Evolutionary conservation across 2,329 filamentous ascomycete genomes (phyloP).

Genomic region (Nemania sp.): DNA sequence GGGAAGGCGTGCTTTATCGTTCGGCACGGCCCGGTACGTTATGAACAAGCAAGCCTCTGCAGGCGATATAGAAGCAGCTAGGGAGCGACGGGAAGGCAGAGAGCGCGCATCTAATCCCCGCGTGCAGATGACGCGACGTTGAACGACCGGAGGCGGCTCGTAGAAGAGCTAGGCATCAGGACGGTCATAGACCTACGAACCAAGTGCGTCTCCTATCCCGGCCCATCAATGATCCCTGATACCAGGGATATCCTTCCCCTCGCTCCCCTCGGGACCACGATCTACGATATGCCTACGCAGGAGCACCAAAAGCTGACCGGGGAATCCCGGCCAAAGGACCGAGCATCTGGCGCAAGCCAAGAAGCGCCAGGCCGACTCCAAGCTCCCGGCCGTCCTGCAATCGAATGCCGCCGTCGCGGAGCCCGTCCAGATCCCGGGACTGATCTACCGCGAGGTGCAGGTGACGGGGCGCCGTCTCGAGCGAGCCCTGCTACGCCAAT

Average conservation of each 20-base stretch:
- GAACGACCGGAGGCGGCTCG: conserved; percentile 64
- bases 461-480: conserved; percentile 77
- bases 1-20: conserved; percentile 68
- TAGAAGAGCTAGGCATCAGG: conserved; percentile 64
- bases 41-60: background rate
- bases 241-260: background rate
- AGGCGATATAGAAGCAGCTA: background rate
- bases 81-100: background rate
- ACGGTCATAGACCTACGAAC: conserved; percentile 82
- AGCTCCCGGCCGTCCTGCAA: conserved; percentile 49
- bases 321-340: conserved; percentile 54
- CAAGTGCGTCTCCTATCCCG: conserved; percentile 52
- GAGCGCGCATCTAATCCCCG: conserved; percentile 1
- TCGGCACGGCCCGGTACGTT: conserved; percentile 64
- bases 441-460: conserved; percentile 69
- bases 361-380: conserved; percentile 58
- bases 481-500: conserved; percentile 65
- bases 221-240: background rate
- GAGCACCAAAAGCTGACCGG: background rate
- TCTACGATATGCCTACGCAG: too few species aligned
- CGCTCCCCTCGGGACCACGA: too few species aligned
- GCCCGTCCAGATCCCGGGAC: conserved; percentile 64
- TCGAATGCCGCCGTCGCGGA: conserved; percentile 57
- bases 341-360: conserved; percentile 72
- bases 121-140: conserved; percentile 69